A percentile compares a stretch with the other conserved stretches of the same genome.
These are phyloP conservation scores for Debaryomyces subglobosus DNA, from an alignment of 1,139 yeast genomes.

Conservation along the genomic window DNA sequence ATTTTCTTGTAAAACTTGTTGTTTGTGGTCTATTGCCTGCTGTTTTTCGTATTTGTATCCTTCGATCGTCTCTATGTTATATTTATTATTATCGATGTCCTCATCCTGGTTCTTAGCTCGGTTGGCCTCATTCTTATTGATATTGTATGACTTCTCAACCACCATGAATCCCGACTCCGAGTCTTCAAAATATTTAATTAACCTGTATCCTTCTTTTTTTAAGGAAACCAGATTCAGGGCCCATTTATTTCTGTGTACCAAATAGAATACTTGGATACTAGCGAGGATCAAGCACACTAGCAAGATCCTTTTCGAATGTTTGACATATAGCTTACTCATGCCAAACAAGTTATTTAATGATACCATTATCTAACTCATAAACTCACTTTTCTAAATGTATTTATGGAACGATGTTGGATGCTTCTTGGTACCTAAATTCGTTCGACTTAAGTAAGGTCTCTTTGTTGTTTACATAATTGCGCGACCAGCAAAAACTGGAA, in stretches of 20 bases:
- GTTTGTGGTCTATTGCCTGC: conserved; percentile 3
- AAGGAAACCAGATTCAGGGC: background rate
- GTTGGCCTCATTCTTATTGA: background rate
- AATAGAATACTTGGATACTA: background rate
- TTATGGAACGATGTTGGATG: background rate
- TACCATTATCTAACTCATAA: background rate
- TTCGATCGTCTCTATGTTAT: conserved; percentile 16
- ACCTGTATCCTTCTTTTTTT: background rate
- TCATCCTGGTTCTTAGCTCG: background rate
- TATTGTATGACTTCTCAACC: conserved; percentile 5
- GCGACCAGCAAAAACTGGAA: background rate
- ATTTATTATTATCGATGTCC: conserved; percentile 1
- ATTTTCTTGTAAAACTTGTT: background rate
- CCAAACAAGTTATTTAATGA: background rate
- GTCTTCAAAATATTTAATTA: conserved; percentile 10
- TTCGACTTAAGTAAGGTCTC: background rate
- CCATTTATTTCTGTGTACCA: background rate
- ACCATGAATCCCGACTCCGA: conserved; percentile 1
- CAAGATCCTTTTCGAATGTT: background rate
- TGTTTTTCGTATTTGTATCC: conserved; percentile 25
- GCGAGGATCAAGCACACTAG: background rate
- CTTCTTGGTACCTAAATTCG: background rate
- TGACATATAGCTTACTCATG: background rate
- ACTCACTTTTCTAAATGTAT: background rate
- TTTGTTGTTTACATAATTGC: conserved; percentile 1